phyloP scores from a whole-genome alignment of 176 grass and related monocot genomes.

The Oryza brachyantha region DNA sequence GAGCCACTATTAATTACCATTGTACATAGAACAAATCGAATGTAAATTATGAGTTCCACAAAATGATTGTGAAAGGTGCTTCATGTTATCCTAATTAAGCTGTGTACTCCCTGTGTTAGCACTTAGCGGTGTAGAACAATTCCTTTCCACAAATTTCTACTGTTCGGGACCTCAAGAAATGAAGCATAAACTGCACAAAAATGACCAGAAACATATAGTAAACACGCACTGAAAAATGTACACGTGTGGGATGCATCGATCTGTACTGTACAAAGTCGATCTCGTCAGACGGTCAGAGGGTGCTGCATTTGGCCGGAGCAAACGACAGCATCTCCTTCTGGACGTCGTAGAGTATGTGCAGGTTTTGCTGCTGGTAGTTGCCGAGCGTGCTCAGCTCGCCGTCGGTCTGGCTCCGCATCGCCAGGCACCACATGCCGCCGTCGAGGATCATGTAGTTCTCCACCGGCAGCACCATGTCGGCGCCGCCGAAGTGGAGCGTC shows the following conservation, averaged over 20 bases:
- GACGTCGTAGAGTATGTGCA: slow-evolving; percentile 75
- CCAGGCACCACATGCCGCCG: slow-evolving; percentile 51
- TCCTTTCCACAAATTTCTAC: neutral
- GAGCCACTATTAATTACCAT: too few relatives aligned
- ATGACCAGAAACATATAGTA: neutral
- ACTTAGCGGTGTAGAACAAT: too few relatives aligned
- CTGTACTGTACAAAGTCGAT: neutral
- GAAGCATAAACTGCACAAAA: neutral
- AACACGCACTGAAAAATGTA: neutral
- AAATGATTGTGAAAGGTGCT: neutral
- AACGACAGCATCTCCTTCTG: slow-evolving; percentile 50
- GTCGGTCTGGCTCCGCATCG: slow-evolving; percentile 17
- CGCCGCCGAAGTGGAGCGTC: slow-evolving; percentile 51
- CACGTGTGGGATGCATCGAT: neutral
- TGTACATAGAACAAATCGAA: too few relatives aligned
- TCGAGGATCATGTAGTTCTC: slow-evolving; percentile 58
- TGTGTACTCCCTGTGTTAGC: too few relatives aligned
- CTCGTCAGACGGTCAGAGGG: slow-evolving; percentile 24
- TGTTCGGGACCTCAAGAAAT: neutral
- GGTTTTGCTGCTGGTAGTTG: slow-evolving; percentile 73
- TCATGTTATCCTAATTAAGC: too few relatives aligned
- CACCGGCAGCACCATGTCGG: slow-evolving; percentile 49
- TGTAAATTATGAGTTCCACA: neutral
- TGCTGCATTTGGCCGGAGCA: slow-evolving; percentile 42
- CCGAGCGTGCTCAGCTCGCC: slow-evolving; percentile 40